phyloP scores from a whole-genome alignment of 768 basidiomycete genomes.

The Leccinum uliginosum region DNA sequence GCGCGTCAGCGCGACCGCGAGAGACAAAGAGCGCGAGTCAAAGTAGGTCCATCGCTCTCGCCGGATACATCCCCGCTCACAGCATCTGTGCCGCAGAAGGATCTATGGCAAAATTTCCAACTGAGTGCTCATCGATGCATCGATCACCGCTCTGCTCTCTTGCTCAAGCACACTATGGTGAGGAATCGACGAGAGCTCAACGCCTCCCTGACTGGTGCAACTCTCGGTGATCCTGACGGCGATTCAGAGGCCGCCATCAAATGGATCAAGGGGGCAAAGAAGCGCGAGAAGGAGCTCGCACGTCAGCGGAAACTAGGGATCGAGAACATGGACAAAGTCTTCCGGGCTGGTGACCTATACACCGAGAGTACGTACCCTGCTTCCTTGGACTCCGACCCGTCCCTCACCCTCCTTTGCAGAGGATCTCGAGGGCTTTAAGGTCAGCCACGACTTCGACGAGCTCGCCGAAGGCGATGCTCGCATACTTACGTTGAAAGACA shows the following conservation, averaged over 20 bases:
- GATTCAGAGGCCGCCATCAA: constrained; percentile 75
- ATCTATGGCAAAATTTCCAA: constrained; percentile 77
- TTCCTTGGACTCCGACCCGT: neutral
- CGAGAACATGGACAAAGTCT: constrained; percentile 76
- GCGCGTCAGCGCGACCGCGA: constrained; percentile 65
- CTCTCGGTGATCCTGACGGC: constrained; percentile 83
- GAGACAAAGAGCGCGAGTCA: constrained; percentile 62
- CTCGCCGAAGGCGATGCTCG: constrained; percentile 93
- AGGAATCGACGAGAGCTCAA: constrained; percentile 92
- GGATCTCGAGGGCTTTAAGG: constrained; percentile 93
- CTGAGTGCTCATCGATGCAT: constrained; percentile 55
- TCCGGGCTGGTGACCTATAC: constrained; percentile 64
- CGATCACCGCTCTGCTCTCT: constrained; percentile 1
- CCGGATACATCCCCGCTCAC: constrained; percentile 14
- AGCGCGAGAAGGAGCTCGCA: constrained; percentile 84
- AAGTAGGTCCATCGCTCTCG: constrained; percentile 52
- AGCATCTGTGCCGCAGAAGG: constrained; percentile 43
- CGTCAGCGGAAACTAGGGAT: constrained; percentile 77
- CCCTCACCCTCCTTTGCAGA: constrained; percentile 39
- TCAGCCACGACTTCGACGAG: constrained; percentile 90
- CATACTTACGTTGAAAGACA: constrained; percentile 97
- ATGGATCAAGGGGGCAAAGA: constrained; percentile 92
- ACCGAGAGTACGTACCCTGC: constrained; percentile 66
- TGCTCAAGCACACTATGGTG: constrained; percentile 61
- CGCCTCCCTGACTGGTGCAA: constrained; percentile 86